These are phyloP conservation scores for Solanum rostratum DNA, from an alignment of 257 asterid genomes.

Conservation along the genomic window DNA sequence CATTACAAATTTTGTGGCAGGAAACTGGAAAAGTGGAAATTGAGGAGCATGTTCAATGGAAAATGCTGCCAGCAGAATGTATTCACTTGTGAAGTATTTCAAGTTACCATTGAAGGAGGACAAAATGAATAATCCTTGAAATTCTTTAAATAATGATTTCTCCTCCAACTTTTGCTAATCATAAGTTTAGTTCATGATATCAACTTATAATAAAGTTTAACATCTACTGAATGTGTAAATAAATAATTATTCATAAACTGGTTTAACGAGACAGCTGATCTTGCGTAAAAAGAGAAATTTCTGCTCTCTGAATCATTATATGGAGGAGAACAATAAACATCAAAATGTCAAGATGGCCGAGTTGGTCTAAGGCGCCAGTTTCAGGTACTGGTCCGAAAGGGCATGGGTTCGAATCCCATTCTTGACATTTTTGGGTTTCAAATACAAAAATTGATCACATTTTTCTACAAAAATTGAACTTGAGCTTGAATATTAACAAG, in stretches of 20 bases:
- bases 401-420: slow-evolving; percentile 26
- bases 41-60: background rate
- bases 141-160: background rate
- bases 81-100: background rate
- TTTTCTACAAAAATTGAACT: background rate
- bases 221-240: background rate
- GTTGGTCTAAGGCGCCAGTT: slow-evolving; percentile 20
- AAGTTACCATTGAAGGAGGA: background rate
- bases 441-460: background rate
- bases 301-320: too few relatives aligned
- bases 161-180: background rate
- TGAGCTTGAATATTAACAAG: slow-evolving; percentile 54
- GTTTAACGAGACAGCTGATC: background rate
- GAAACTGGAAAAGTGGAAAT: background rate
- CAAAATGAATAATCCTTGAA: background rate
- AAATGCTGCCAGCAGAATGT: background rate
- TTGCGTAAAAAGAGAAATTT: too few relatives aligned
- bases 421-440: background rate
- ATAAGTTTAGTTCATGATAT: background rate
- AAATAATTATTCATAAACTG: background rate
- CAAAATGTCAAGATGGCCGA: slow-evolving; percentile 3
- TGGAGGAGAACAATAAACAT: too few relatives aligned
- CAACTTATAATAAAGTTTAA: background rate
- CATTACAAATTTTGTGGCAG: background rate
- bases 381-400: slow-evolving; percentile 30